Evolutionary conservation across 2,329 filamentous ascomycete genomes (phyloP).

Genomic region (Fragosphaeria purpurea): DNA sequence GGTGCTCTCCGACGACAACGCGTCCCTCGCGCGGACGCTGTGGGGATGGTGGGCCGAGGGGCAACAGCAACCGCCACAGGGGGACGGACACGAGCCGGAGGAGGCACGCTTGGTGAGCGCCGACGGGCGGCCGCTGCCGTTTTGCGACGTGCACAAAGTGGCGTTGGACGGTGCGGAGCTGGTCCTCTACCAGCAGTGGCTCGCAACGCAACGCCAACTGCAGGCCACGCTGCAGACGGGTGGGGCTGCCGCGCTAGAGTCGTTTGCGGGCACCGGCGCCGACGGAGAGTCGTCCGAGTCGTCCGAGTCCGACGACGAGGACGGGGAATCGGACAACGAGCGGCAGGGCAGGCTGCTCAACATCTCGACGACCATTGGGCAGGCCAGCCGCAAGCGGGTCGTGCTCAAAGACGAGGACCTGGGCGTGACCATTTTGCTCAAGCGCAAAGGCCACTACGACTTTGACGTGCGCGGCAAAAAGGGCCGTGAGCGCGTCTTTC

Average conservation of each 20-base stretch:
- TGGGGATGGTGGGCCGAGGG: constrained; percentile 68
- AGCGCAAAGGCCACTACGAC: constrained; percentile 84
- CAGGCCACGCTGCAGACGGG: constrained; percentile 50
- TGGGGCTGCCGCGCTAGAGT: constrained; percentile 56
- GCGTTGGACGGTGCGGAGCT: constrained; percentile 68
- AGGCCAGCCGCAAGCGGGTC: constrained; percentile 75
- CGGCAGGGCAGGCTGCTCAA: constrained; percentile 89
- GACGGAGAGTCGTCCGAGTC: constrained; percentile 76
- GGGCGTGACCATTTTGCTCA: constrained; percentile 81
- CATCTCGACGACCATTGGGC: constrained; percentile 73
- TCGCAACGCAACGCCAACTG: constrained; percentile 78
- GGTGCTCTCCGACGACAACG: constrained; percentile 30
- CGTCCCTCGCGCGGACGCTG: constrained; percentile 61
- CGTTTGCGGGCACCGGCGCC: constrained; percentile 63
- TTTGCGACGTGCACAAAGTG: constrained; percentile 51
- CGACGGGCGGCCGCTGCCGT: constrained; percentile 49
- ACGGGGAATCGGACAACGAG: constrained; percentile 80
- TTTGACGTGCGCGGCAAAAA: constrained; percentile 87
- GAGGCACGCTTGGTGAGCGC: constrained; percentile 54
- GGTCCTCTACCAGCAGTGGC: constrained; percentile 78
- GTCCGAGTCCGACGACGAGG: constrained; percentile 70
- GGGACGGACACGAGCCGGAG: constrained; percentile 39
- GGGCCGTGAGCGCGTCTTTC: constrained; percentile 86
- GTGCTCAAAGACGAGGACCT: constrained; percentile 82
- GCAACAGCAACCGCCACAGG: constrained; percentile 29